Conservation (phyloP, 2,329 filamentous ascomycete genomes). For the Penicillium nordicum region DNA sequence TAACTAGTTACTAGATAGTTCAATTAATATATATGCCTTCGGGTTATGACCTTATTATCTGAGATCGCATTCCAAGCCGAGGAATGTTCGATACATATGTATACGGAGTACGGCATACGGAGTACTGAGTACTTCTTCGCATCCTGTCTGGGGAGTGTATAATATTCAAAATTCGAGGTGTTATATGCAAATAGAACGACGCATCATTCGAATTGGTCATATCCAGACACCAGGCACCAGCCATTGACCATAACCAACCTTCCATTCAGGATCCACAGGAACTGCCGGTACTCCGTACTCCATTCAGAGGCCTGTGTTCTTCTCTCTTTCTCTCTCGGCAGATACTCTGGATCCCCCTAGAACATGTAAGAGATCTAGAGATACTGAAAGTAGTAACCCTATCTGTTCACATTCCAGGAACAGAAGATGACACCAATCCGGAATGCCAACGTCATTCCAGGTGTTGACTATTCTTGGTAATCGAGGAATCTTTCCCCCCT, state of each 20-base stretch:
- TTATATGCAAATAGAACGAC: neutral
- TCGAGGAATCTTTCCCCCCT: neutral
- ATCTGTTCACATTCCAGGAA: neutral
- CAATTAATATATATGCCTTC: no score
- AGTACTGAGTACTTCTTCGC: neutral
- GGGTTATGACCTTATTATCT: constrained; percentile 2
- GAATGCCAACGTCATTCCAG: constrained; percentile 10
- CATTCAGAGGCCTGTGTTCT: neutral
- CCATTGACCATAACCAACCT: neutral
- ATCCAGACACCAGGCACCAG: neutral
- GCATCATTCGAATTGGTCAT: neutral
- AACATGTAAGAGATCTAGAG: neutral
- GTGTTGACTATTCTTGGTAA: neutral
- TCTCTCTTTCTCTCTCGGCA: neutral
- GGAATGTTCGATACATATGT: constrained; percentile 2
- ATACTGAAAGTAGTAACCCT: neutral
- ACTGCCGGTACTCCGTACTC: neutral
- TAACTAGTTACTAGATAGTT: neutral
- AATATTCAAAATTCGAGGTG: neutral
- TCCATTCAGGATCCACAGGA: neutral
- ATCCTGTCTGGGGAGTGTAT: neutral
- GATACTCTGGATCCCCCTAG: neutral
- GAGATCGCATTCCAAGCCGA: neutral
- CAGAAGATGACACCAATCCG: constrained; percentile 2
- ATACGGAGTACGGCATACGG: neutral